Conservation (phyloP, 1,284 basidiomycete species). For the Trametes polyzona region DNA sequence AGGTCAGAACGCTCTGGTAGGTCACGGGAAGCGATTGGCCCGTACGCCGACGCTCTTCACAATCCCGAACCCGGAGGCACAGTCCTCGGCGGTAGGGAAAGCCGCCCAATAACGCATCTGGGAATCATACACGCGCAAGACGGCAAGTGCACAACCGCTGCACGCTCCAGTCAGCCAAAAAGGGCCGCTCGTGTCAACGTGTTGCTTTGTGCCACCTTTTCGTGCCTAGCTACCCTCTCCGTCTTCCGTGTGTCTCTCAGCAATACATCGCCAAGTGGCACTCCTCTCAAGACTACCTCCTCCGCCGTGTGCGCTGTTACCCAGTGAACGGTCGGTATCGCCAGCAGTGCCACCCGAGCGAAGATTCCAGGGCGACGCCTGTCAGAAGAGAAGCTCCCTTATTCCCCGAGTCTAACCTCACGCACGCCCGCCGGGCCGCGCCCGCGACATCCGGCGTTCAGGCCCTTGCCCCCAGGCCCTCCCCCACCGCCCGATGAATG, state of each 20-base stretch:
- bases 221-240: background rate
- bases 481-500: background rate
- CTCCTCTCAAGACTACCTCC: background rate
- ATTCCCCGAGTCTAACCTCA: slow-evolving; percentile 12
- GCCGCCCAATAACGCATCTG: background rate
- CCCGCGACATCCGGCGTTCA: slow-evolving; percentile 10
- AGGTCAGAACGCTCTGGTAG: background rate
- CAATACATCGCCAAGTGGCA: background rate
- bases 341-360: slow-evolving; percentile 14
- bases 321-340: background rate
- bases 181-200: background rate
- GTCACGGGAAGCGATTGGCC: slow-evolving; percentile 18
- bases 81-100: background rate
- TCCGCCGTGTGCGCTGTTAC: background rate
- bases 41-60: slow-evolving; percentile 6
- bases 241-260: background rate
- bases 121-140: background rate
- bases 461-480: slow-evolving; percentile 5
- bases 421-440: background rate
- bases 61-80: background rate
- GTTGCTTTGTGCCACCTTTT: background rate
- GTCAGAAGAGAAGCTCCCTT: slow-evolving; percentile 13
- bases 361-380: slow-evolving; percentile 1
- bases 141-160: background rate
- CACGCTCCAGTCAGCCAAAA: background rate